phyloP scores from a whole-genome alignment of 2,329 filamentous ascomycete species.

The Stenocarpella maydis region DNA sequence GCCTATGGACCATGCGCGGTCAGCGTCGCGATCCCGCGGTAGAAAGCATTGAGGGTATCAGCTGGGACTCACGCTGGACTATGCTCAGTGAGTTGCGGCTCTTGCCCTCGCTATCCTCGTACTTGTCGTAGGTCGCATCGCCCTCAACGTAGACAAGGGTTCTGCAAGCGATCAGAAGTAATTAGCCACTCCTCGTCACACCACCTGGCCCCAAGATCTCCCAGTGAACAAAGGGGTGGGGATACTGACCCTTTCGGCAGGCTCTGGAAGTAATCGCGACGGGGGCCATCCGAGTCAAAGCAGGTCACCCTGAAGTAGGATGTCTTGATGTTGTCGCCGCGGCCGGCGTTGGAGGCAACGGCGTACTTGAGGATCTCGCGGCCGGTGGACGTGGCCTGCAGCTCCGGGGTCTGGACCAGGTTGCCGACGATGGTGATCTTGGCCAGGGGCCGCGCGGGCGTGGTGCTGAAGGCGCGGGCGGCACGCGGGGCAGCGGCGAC shows the following conservation, averaged over 20 bases:
- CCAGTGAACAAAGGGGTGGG: too few species aligned
- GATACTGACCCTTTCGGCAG: conserved; percentile 84
- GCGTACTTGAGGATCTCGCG: conserved; percentile 80
- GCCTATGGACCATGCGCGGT: conserved; percentile 44
- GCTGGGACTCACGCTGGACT: conserved; percentile 74
- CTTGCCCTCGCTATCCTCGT: conserved; percentile 76
- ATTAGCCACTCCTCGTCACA: neutral
- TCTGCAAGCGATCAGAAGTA: conserved; percentile 55
- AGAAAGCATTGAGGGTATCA: neutral
- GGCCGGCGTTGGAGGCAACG: conserved; percentile 74
- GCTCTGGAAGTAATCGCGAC: conserved; percentile 75
- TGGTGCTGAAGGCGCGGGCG: conserved; percentile 79
- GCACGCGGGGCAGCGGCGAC: conserved; percentile 47
- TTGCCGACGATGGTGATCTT: conserved; percentile 88
- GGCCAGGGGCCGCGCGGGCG: conserved; percentile 71
- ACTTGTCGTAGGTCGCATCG: conserved; percentile 74
- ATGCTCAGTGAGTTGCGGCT: conserved; percentile 71
- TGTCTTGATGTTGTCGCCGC: conserved; percentile 74
- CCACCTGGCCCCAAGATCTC: neutral
- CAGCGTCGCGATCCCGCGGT: conserved; percentile 4
- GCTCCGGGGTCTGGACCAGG: conserved; percentile 81
- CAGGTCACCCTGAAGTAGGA: conserved; percentile 86
- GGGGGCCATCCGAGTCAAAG: conserved; percentile 73
- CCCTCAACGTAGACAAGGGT: conserved; percentile 85
- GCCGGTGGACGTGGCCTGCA: conserved; percentile 73